A percentile compares a stretch with the other conserved stretches of the same genome.
Conservation (phyloP, 208 protist genomes). For the Leishmania aethiopica region DNA sequence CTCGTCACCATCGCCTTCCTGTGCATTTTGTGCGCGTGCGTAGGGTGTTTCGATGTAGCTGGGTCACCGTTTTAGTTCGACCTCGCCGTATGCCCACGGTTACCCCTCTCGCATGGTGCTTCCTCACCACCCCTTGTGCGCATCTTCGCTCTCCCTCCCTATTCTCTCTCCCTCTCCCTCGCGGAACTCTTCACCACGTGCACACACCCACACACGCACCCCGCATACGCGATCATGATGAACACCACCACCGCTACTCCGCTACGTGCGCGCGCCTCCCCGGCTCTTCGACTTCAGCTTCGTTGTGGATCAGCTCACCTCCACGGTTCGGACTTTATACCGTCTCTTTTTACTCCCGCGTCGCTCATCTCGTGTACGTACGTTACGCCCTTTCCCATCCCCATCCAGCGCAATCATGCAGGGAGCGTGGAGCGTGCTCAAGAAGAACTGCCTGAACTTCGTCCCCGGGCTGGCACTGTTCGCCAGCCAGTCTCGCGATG, state of each 20-base stretch:
- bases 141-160: background rate
- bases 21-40: too few relatives aligned
- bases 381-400: background rate
- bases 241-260: background rate
- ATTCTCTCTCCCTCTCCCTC: background rate
- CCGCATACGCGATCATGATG: background rate
- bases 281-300: background rate
- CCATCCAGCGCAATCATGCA: slow-evolving; percentile 54
- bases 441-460: slow-evolving; percentile 83
- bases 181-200: background rate
- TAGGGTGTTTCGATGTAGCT: too few relatives aligned
- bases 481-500: slow-evolving; percentile 54
- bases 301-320: background rate
- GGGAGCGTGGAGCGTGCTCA: slow-evolving; percentile 75
- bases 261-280: background rate
- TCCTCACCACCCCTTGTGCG: slow-evolving; percentile 6
- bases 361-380: background rate
- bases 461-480: slow-evolving; percentile 66
- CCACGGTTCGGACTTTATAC: background rate
- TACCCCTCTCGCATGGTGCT: background rate
- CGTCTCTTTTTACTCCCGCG: background rate
- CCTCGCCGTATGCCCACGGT: too few relatives aligned
- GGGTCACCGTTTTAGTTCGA: too few relatives aligned
- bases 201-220: slow-evolving; percentile 7
- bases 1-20: too few relatives aligned